These are phyloP conservation scores for Scheffersomyces insectosa DNA, from an alignment of 1,139 yeast species.

Conservation along the genomic window DNA sequence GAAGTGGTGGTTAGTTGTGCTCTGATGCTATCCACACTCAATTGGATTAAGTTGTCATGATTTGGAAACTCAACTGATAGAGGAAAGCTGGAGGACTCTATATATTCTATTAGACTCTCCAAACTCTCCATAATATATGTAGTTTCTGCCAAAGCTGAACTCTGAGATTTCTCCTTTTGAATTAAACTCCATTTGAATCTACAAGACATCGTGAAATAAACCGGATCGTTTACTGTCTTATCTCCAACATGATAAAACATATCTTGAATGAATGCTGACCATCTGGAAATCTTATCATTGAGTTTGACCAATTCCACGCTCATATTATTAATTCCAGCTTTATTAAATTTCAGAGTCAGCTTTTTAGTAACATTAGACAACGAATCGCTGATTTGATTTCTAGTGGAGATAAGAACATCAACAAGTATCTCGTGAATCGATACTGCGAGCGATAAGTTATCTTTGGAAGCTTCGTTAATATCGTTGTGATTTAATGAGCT, in stretches of 20 bases:
- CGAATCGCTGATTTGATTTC: slow-evolving; percentile 24
- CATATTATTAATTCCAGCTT: slow-evolving; percentile 27
- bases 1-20: slow-evolving; percentile 67
- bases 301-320: slow-evolving; percentile 38
- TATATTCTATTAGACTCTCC: slow-evolving; percentile 18
- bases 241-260: slow-evolving; percentile 2
- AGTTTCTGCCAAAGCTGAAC: slow-evolving; percentile 32
- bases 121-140: slow-evolving; percentile 26
- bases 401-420: slow-evolving; percentile 43
- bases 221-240: neutral
- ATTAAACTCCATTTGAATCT: slow-evolving; percentile 40
- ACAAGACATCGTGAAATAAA: slow-evolving; percentile 6
- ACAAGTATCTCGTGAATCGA: slow-evolving; percentile 58
- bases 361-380: slow-evolving; percentile 19
- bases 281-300: slow-evolving; percentile 38
- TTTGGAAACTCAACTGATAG: slow-evolving; percentile 36
- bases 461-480: neutral
- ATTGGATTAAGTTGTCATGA: slow-evolving; percentile 58
- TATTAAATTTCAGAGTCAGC: slow-evolving; percentile 21
- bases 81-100: slow-evolving; percentile 7
- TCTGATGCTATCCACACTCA: slow-evolving; percentile 52
- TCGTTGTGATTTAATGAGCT: slow-evolving; percentile 6
- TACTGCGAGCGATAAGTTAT: slow-evolving; percentile 18
- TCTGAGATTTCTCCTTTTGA: slow-evolving; percentile 32
- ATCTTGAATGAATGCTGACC: slow-evolving; percentile 30